These are phyloP conservation scores for Diutina rugosa DNA, from an alignment of 1,139 yeast genomes.

Conservation along the genomic window DNA sequence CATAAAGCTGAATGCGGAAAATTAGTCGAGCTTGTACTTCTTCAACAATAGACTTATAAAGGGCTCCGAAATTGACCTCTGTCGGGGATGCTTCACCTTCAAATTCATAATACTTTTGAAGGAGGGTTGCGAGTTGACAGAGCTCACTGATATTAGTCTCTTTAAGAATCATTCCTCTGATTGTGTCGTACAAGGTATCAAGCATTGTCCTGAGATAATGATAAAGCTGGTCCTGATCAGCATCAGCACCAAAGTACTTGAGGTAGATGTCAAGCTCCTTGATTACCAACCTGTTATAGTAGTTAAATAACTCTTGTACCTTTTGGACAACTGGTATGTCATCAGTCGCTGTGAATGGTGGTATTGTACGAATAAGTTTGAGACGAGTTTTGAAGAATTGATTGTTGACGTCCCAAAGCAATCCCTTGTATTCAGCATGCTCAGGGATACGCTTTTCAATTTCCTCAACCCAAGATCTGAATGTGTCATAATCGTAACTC, in stretches of 20 bases:
- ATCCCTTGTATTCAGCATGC: slow-evolving; percentile 51
- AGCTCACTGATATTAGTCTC: slow-evolving; percentile 55
- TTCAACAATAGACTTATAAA: slow-evolving; percentile 59
- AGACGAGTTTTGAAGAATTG: slow-evolving; percentile 49
- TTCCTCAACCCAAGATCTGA: not conserved
- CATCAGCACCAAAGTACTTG: slow-evolving; percentile 27
- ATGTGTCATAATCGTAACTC: slow-evolving; percentile 22
- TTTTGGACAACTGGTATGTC: slow-evolving; percentile 30
- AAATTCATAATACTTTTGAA: slow-evolving; percentile 57
- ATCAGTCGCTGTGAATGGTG: not conserved
- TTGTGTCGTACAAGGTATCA: slow-evolving; percentile 65
- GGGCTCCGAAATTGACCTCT: slow-evolving; percentile 3
- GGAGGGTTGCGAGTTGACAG: slow-evolving; percentile 63
- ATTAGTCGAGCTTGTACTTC: slow-evolving; percentile 74
- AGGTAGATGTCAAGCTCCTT: slow-evolving; percentile 51
- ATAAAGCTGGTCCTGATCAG: slow-evolving; percentile 17
- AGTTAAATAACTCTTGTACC: slow-evolving; percentile 47
- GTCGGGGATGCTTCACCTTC: slow-evolving; percentile 25
- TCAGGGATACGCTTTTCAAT: slow-evolving; percentile 11
- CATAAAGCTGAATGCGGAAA: slow-evolving; percentile 61
- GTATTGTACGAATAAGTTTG: slow-evolving; percentile 14
- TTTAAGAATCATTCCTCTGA: slow-evolving; percentile 53
- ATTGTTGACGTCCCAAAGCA: slow-evolving; percentile 51
- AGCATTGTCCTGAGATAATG: slow-evolving; percentile 49
- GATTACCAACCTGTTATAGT: slow-evolving; percentile 42